phyloP scores from a whole-genome alignment of 1,284 basidiomycete species.

The Cerioporus squamosus region DNA sequence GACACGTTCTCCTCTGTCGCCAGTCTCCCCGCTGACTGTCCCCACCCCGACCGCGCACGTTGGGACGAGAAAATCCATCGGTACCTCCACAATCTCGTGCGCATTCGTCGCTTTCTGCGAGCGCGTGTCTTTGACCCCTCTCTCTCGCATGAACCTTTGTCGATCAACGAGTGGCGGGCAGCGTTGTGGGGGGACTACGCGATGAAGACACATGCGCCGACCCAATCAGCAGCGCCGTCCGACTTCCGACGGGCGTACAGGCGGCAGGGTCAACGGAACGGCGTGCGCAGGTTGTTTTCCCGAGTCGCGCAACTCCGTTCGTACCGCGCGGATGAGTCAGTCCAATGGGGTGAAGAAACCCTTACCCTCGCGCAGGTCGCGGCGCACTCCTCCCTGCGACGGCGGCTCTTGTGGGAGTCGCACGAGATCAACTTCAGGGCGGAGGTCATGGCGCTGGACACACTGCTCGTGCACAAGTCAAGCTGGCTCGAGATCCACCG shows the following conservation, averaged over 20 bases:
- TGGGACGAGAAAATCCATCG: not conserved
- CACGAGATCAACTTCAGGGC: constrained; percentile 9
- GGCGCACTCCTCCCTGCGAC: not conserved
- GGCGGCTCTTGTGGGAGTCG: not conserved
- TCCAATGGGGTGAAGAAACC: not conserved
- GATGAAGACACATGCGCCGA: not conserved
- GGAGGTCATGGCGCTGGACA: not conserved
- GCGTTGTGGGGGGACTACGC: constrained; percentile 2
- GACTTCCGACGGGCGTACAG: not conserved
- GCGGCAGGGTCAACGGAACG: not conserved
- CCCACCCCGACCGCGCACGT: not conserved
- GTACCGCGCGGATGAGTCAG: not conserved
- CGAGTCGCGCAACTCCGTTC: not conserved
- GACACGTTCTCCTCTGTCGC: not conserved
- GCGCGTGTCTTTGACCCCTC: not conserved
- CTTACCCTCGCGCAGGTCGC: not conserved
- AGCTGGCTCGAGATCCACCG: not conserved
- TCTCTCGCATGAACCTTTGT: not conserved
- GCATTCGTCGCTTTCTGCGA: not conserved
- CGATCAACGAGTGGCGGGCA: not conserved
- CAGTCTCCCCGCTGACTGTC: not conserved
- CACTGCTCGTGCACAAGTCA: not conserved
- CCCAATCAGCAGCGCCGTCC: not conserved
- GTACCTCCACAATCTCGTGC: not conserved
- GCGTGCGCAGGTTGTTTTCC: not conserved